These are phyloP conservation scores for Trichosporon sp. DNA, from an alignment of 1,284 basidiomycete species.

Conservation along the genomic window DNA sequence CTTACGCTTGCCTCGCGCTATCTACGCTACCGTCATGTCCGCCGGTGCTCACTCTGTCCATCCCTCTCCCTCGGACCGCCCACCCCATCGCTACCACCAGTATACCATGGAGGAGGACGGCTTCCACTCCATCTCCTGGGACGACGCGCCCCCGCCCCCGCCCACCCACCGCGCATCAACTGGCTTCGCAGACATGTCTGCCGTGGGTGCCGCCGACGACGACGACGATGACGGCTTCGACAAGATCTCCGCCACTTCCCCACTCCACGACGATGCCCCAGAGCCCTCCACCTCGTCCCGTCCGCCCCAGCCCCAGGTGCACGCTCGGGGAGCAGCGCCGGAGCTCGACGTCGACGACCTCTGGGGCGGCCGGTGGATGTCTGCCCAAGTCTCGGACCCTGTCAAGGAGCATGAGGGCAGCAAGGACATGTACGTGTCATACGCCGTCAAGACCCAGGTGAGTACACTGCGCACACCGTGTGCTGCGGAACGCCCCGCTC, in stretches of 20 bases:
- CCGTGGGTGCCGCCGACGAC: slow-evolving; percentile 20
- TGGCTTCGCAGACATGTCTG: slow-evolving; percentile 25
- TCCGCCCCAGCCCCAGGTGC: neutral
- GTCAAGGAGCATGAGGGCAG: slow-evolving; percentile 93
- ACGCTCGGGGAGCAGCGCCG: neutral
- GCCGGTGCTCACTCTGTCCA: neutral
- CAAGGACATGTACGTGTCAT: slow-evolving; percentile 94
- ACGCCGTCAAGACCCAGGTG: slow-evolving; percentile 85
- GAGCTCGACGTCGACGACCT: slow-evolving; percentile 37
- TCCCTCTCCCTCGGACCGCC: slow-evolving; percentile 5
- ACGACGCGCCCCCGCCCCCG: slow-evolving; percentile 37
- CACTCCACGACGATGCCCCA: slow-evolving; percentile 10
- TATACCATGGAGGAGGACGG: slow-evolving; percentile 41
- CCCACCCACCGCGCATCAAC: slow-evolving; percentile 20
- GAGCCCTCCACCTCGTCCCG: slow-evolving; percentile 8
- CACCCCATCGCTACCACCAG: slow-evolving; percentile 12
- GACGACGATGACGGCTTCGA: slow-evolving; percentile 44
- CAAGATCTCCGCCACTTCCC: slow-evolving; percentile 32
- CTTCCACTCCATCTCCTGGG: slow-evolving; percentile 48
- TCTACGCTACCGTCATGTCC: neutral
- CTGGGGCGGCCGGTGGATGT: slow-evolving; percentile 78
- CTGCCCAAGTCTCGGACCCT: slow-evolving; percentile 81
- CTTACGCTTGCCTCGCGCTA: neutral
- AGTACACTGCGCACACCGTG: slow-evolving; percentile 22
- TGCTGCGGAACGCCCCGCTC: neutral